Evolutionary conservation across 192 early-diverging fungal species (phyloP).

Genomic region (Backusella luteola): DNA sequence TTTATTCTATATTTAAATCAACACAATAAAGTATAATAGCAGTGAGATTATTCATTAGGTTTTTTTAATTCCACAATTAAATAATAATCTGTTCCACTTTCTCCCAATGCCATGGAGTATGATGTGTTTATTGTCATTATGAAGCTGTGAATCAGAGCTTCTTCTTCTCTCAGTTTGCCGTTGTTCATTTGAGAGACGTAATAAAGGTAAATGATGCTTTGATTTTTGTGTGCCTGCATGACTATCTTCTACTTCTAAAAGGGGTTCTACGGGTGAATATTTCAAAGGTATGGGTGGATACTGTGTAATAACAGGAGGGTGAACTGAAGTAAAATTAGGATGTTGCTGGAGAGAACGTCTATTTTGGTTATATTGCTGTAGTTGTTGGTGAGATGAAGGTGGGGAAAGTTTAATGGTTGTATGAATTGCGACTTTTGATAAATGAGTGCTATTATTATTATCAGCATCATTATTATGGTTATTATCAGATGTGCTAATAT

Average conservation of each 20-base stretch:
- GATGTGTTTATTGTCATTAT: too few species aligned
- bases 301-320: conserved; percentile 31
- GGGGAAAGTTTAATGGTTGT: conserved; percentile 26
- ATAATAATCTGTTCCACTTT: conserved; percentile 3
- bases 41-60: too few species aligned
- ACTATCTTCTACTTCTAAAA: not conserved
- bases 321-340: not conserved
- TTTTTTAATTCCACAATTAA: not conserved
- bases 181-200: conserved; percentile 1
- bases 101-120: not conserved
- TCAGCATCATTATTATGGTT: not conserved
- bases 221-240: not conserved
- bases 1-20: not conserved
- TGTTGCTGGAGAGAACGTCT: not conserved
- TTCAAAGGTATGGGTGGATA: conserved; percentile 33
- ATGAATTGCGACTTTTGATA: conserved; percentile 29
- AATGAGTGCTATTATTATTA: not conserved
- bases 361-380: not conserved
- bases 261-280: conserved; percentile 33
- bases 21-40: too few species aligned
- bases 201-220: not conserved
- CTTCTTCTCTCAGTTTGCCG: conserved; percentile 1
- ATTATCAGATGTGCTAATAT: not conserved
- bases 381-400: not conserved
- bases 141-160: not conserved